phyloP scores from a whole-genome alignment of 306 rosid genomes.

The Prunus kanzakura region DNA sequence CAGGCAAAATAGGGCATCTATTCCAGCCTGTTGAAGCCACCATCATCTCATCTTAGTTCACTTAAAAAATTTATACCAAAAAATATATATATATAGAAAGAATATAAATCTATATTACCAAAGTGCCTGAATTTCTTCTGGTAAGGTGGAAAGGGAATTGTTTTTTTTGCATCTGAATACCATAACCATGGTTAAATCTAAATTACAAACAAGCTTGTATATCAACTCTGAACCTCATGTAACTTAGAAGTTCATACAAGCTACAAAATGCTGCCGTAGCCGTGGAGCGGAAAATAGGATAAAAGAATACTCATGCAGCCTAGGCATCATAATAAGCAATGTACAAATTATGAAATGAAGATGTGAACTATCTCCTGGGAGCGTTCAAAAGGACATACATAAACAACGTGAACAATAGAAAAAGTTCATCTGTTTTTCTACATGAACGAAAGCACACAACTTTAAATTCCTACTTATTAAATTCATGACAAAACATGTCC shows the following conservation, averaged over 20 bases:
- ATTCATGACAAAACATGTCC: neutral
- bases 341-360: neutral
- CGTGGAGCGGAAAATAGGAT: neutral
- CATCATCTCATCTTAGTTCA: neutral
- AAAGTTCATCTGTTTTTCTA: neutral
- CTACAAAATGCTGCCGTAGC: neutral
- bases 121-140: neutral
- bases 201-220: neutral
- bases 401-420: neutral
- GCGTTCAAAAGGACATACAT: neutral
- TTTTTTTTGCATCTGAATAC: neutral
- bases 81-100: too few relatives aligned
- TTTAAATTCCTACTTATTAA: neutral
- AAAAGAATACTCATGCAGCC: neutral
- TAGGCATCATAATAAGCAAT: neutral
- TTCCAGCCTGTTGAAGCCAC: neutral
- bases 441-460: slow-evolving; percentile 2
- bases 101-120: neutral
- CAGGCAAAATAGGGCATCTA: neutral
- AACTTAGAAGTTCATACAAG: neutral
- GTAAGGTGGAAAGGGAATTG: neutral
- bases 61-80: neutral
- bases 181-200: neutral
- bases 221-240: slow-evolving; percentile 2
- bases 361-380: neutral